These are phyloP conservation scores for Neoarthrinium moseri DNA, from an alignment of 2,329 filamentous ascomycete genomes.

Conservation along the genomic window DNA sequence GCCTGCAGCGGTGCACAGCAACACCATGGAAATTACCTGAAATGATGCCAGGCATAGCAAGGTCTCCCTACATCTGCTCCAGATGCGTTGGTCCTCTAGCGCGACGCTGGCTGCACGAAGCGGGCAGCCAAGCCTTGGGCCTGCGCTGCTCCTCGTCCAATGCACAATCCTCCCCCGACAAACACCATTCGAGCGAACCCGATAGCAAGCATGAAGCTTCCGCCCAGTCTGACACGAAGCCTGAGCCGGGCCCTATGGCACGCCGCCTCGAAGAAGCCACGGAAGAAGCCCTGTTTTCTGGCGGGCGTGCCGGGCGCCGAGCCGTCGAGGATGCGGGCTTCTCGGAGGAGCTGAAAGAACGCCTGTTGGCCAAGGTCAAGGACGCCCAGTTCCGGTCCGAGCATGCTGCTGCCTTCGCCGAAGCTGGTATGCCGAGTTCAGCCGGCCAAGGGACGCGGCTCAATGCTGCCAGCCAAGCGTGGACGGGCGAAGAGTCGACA, in stretches of 20 bases:
- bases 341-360: constrained; percentile 60
- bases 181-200: neutral
- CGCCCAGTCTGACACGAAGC: neutral
- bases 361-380: constrained; percentile 55
- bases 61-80: neutral
- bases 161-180: neutral
- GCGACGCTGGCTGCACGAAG: neutral
- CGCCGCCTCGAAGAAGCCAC: constrained; percentile 61
- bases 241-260: constrained; percentile 48
- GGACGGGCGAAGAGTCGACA: constrained; percentile 74
- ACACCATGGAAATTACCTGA: constrained; percentile 6
- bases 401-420: constrained; percentile 45
- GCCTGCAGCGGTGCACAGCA: neutral
- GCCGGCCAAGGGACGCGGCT: constrained; percentile 68
- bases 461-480: constrained; percentile 66
- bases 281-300: constrained; percentile 59
- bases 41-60: constrained; percentile 1
- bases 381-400: constrained; percentile 54
- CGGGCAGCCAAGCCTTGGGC: neutral
- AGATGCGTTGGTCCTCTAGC: neutral
- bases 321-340: constrained; percentile 64
- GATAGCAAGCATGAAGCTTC: neutral
- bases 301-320: constrained; percentile 57
- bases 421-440: constrained; percentile 49
- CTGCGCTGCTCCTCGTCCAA: constrained; percentile 1